Evolutionary conservation across 192 early-diverging fungal genomes (phyloP).

Genomic region (Coemansia asiatica): DNA sequence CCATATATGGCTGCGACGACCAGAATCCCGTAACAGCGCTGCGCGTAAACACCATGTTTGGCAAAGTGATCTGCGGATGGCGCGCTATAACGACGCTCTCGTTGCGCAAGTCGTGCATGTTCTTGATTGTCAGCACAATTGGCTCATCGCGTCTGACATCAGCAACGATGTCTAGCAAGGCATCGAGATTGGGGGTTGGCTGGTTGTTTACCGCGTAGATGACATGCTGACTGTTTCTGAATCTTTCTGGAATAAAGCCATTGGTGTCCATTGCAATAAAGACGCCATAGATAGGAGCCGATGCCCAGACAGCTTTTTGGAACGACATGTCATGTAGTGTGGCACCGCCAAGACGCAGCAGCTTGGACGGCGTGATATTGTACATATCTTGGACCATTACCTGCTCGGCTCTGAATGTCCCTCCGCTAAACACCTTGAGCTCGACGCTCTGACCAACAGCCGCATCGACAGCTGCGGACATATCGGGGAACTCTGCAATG

Average conservation of each 20-base stretch:
- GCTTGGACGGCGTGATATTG: conserved; percentile 74
- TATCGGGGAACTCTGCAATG: conserved; percentile 62
- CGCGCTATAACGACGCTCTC: conserved; percentile 77
- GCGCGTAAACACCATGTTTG: conserved; percentile 21
- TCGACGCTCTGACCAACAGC: conserved; percentile 51
- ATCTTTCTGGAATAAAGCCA: conserved; percentile 3
- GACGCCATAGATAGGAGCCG: conserved; percentile 25
- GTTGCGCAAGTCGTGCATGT: conserved; percentile 62
- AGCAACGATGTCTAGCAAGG: conserved; percentile 21
- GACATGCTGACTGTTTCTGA: conserved; percentile 2
- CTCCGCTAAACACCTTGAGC: conserved; percentile 61
- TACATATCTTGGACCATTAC: conserved; percentile 68
- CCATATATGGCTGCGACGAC: conserved; percentile 19
- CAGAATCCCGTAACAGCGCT: conserved; percentile 36
- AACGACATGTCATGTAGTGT: conserved; percentile 70
- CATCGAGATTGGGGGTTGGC: conserved; percentile 18
- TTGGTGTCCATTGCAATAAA: conserved; percentile 2
- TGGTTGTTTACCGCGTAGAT: conserved; percentile 22
- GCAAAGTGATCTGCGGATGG: conserved; percentile 7
- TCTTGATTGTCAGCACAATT: conserved; percentile 25
- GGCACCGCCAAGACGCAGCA: conserved; percentile 77
- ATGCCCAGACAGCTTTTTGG: conserved; percentile 56
- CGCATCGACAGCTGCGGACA: conserved; percentile 64
- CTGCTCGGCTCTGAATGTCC: conserved; percentile 45
- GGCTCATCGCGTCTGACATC: conserved; percentile 13